These are phyloP conservation scores for Mycena vulgaris DNA, from an alignment of 768 basidiomycete species.

Conservation along the genomic window DNA sequence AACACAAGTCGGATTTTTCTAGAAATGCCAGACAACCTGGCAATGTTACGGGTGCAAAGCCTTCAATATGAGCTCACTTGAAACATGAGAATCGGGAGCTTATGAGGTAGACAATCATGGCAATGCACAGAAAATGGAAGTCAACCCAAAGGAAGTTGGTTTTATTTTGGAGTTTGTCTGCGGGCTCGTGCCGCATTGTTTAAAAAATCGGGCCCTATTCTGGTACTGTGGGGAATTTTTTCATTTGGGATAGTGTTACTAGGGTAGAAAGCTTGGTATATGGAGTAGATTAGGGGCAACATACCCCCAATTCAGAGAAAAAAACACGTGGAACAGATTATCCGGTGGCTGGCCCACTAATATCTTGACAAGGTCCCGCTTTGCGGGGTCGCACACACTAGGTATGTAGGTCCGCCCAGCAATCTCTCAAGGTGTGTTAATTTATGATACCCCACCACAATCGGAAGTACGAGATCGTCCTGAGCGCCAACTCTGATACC, in stretches of 20 bases:
- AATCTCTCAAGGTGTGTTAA: too few relatives aligned
- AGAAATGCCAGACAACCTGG: conserved; percentile 2
- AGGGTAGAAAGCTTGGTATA: not conserved
- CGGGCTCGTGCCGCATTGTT: conserved; percentile 3
- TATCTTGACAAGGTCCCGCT: too few relatives aligned
- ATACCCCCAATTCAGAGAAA: conserved; percentile 5
- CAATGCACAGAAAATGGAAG: not conserved
- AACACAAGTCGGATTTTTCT: not conserved
- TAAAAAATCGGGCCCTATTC: conserved; percentile 5
- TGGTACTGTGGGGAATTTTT: not conserved
- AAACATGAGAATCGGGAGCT: not conserved
- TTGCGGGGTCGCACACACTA: too few relatives aligned
- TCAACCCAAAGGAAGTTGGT: not conserved
- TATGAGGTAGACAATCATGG: not conserved
- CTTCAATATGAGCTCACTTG: conserved; percentile 8
- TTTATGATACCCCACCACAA: too few relatives aligned
- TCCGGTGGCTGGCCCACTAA: too few relatives aligned
- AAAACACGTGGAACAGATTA: not conserved
- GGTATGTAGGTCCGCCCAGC: too few relatives aligned
- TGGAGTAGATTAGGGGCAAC: not conserved
- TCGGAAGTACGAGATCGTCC: too few relatives aligned
- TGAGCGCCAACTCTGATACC: too few relatives aligned
- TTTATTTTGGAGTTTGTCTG: conserved; percentile 8
- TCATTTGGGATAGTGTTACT: not conserved
- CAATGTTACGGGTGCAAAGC: conserved; percentile 2